Base-by-base conservation (phyloP, 2,329 filamentous ascomycete genomes). In the Fusarium haematococcum region DNA sequence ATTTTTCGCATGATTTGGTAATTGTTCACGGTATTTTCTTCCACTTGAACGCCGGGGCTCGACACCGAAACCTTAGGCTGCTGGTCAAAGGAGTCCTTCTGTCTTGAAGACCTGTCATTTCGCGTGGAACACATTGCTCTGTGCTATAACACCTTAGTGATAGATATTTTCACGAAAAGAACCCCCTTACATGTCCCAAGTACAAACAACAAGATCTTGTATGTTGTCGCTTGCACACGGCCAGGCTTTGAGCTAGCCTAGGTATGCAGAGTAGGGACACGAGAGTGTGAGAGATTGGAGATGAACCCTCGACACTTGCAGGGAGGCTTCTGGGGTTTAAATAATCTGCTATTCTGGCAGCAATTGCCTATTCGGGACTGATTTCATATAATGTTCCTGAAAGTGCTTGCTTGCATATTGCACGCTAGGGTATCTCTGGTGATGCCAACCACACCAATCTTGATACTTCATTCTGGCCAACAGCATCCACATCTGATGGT, bases 1-100 rank as follows among this genome's bases (percentile, higher is more conserved):
- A 41, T n/a, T 13, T 27, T 3, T 14, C 18, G 35, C 6, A 41
- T 37, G 10, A 18, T 3, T 27, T 16, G 33, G 32, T 8, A 25
- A 11, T 1, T 37, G 2, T n/a, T n/a, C 6, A 13, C 14, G 8
- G 33, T 39, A 18, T 25, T 30, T 20, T 16, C 33, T 39, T 23
- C 23, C 8, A 27, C 5, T 5, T 3, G 9, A 1, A 8, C 2
- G 1, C 8, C 4, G 16, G 33, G 20, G 3, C 20, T 18, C 1
- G 33, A 7, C 3, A 27, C 6, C 4, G 9, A 37, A 16, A 14
- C 8, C 20, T 37, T 3, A 13, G 10, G 8, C 13, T 9, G 27
- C 6, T 14, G 25, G 27, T 32, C 18, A 32, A 52, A 13, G 6
- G 11, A 30, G 14, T 16, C 45, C 3, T 52, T 52, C 5, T 11